Conservation (phyloP, 2,329 filamentous ascomycete genomes). For the Colletotrichum salicis region DNA sequence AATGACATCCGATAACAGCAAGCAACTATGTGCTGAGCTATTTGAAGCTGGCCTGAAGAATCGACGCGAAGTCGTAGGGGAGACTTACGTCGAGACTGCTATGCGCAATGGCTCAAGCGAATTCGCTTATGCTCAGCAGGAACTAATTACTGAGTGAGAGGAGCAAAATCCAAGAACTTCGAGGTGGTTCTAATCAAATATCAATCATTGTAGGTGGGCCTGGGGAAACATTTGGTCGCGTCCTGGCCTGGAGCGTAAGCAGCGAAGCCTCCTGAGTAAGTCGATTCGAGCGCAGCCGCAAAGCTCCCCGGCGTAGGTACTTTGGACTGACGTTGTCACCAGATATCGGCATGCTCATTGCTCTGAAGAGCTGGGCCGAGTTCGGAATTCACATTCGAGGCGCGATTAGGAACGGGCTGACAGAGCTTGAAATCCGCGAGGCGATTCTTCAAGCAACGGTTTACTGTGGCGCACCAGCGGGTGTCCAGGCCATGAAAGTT, state of each 20-base stretch:
- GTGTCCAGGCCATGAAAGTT: slow-evolving; percentile 48
- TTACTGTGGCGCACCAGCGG: slow-evolving; percentile 54
- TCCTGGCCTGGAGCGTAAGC: slow-evolving; percentile 69
- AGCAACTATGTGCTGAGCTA: slow-evolving; percentile 47
- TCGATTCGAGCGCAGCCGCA: background rate
- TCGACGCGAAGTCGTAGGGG: slow-evolving; percentile 67
- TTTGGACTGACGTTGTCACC: background rate
- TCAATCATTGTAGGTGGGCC: slow-evolving; percentile 45
- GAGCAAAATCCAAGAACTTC: no score
- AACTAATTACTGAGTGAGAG: slow-evolving; percentile 67
- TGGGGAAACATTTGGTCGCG: slow-evolving; percentile 73
- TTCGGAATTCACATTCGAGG: slow-evolving; percentile 70
- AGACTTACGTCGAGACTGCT: slow-evolving; percentile 67
- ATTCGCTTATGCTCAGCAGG: slow-evolving; percentile 68
- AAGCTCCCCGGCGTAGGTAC: background rate
- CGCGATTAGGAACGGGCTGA: slow-evolving; percentile 69
- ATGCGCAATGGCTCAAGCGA: slow-evolving; percentile 63
- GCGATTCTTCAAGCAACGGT: slow-evolving; percentile 57
- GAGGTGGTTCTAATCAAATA: background rate
- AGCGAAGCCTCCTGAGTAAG: slow-evolving; percentile 63
- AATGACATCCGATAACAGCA: slow-evolving; percentile 23
- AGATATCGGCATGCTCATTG: slow-evolving; percentile 71
- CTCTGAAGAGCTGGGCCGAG: slow-evolving; percentile 67
- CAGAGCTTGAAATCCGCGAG: slow-evolving; percentile 65
- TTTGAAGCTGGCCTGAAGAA: slow-evolving; percentile 70